phyloP scores from a whole-genome alignment of 202 grass and related monocot species.

The Elaeis oleifera region DNA sequence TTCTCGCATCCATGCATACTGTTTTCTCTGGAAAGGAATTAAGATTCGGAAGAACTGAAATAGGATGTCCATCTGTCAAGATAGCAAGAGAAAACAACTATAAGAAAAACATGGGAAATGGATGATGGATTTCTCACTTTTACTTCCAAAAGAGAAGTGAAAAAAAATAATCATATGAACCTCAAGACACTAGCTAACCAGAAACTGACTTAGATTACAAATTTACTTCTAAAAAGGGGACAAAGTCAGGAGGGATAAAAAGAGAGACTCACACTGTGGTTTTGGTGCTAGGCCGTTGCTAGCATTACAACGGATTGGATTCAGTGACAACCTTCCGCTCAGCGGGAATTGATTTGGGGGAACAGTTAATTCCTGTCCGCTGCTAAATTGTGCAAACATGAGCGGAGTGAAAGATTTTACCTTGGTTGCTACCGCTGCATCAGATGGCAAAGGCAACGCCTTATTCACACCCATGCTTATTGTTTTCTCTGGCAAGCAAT shows the following conservation, averaged over 20 bases:
- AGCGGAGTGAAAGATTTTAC: slow-evolving; percentile 7
- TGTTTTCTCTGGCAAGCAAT: too few relatives aligned
- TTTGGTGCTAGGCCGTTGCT: neutral
- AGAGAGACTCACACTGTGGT: neutral
- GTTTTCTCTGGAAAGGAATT: neutral
- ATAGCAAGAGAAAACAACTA: neutral
- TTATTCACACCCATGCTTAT: neutral
- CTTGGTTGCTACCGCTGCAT: neutral
- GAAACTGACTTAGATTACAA: neutral
- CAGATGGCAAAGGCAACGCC: neutral
- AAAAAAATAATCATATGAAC: too few relatives aligned
- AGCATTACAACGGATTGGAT: neutral
- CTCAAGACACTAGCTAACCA: neutral
- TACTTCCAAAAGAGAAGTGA: too few relatives aligned
- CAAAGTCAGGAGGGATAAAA: too few relatives aligned
- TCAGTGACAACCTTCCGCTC: neutral
- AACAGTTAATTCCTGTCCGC: too few relatives aligned
- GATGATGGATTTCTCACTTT: too few relatives aligned
- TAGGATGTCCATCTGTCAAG: neutral
- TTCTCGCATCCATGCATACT: neutral
- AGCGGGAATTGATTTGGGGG: neutral
- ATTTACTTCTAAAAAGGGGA: neutral
- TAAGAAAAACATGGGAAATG: too few relatives aligned
- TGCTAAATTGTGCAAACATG: neutral
- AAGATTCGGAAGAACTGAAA: neutral